A percentile compares a stretch with the other conserved stretches of the same genome.
Evolutionary conservation across 192 early-diverging fungal genomes (phyloP).

Genomic region (Coemansia sp.): DNA sequence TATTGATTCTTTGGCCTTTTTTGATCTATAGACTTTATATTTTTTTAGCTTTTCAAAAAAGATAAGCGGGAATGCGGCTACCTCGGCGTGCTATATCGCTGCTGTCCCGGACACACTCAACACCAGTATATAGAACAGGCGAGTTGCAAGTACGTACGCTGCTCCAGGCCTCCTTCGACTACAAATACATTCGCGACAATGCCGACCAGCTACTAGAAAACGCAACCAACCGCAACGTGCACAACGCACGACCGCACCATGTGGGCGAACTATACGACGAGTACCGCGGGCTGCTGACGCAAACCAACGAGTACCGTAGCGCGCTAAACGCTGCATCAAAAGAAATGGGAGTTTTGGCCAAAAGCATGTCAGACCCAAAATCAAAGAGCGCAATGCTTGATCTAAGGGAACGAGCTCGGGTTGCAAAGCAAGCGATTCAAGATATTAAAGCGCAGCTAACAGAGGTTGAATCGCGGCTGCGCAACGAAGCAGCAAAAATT

Average conservation of each 20-base stretch:
- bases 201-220: conserved; percentile 48
- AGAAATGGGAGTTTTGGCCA: conserved; percentile 36
- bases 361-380: neutral
- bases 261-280: conserved; percentile 57
- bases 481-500: conserved; percentile 64
- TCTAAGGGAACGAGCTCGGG: conserved; percentile 46
- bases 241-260: conserved; percentile 43
- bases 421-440: conserved; percentile 63
- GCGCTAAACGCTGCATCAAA: conserved; percentile 53
- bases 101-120: too few species aligned
- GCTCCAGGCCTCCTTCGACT: conserved; percentile 55
- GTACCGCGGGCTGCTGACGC: conserved; percentile 26
- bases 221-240: conserved; percentile 58
- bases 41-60: too few species aligned
- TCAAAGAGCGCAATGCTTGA: conserved; percentile 1
- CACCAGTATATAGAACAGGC: too few species aligned
- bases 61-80: neutral
- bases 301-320: conserved; percentile 36
- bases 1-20: too few species aligned
- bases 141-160: conserved; percentile 13
- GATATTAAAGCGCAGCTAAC: conserved; percentile 51
- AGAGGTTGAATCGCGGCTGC: conserved; percentile 58
- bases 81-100: too few species aligned
- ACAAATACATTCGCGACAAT: conserved; percentile 60
- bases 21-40: too few species aligned